These are phyloP conservation scores for Solanum pinnatisectum DNA, from an alignment of 257 asterid species.

Conservation along the genomic window DNA sequence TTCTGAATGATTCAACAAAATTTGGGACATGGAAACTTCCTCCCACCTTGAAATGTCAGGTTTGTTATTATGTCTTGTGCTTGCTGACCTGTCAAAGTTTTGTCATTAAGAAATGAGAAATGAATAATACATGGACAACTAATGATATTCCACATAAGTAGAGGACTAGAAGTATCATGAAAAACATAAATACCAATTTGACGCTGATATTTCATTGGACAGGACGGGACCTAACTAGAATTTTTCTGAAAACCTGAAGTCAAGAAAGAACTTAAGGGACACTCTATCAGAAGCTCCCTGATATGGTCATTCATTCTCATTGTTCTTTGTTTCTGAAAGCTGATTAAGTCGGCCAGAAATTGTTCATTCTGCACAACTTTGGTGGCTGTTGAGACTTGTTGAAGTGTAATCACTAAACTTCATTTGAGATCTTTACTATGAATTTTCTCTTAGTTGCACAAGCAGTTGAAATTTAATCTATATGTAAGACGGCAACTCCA, in stretches of 20 bases:
- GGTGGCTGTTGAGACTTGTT: neutral
- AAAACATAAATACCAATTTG: neutral
- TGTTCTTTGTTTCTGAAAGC: neutral
- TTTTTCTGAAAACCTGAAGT: neutral
- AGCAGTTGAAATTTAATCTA: neutral
- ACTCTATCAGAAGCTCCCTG: neutral
- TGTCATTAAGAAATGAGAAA: neutral
- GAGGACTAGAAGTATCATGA: neutral
- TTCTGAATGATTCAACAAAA: constrained; percentile 40
- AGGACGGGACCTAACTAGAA: neutral
- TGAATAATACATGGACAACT: neutral
- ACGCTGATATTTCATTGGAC: neutral
- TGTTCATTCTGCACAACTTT: neutral
- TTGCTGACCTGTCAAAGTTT: neutral
- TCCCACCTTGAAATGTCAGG: constrained; percentile 58
- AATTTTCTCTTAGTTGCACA: neutral
- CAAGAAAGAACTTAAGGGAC: neutral
- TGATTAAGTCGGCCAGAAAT: neutral
- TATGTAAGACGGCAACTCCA: neutral
- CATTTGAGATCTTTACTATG: neutral
- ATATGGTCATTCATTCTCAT: neutral
- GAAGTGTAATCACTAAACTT: neutral
- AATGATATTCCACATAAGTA: neutral
- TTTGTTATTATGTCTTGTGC: constrained; percentile 6
- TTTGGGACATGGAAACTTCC: constrained; percentile 35